Evolutionary conservation across 768 basidiomycete genomes (phyloP), one percentile per base, ranked within the genome.

Genomic region (Mycena amicta): DNA sequence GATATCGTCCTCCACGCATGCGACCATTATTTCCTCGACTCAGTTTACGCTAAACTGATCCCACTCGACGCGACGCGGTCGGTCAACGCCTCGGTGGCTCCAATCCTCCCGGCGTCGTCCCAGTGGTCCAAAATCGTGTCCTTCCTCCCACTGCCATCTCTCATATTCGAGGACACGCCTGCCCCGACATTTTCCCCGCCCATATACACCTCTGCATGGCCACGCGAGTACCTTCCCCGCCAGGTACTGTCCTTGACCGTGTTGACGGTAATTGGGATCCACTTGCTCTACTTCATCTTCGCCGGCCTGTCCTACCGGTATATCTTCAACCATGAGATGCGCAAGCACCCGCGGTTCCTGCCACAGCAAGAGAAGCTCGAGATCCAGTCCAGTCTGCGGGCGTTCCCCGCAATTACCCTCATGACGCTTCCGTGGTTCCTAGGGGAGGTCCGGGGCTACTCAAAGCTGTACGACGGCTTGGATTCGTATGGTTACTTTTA

Each of bases 301-400:
- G 95, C 94, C n/a, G 77, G 82, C 41, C 72, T 92, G 25, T 94
- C 93, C 3, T 99, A 93, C 75, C 74, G 74, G 43, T 87, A 81
- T 74, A 85, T 98, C 55, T 99, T 98, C 83, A 94, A 98, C 75
- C 90, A 90, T 68, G 90, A 89, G 22, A 97, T 90, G 93, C 95
- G 91, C 89, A 80, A 83, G 29, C 97, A 99, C 75, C 97, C 97
- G 0, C 84, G 92, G 28, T 99, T 95, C 76, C 78, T 97, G 45
- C 89, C 92, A 69, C 85, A 95, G 68, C 97, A 99, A 71, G 84
- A 92, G 63, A 82, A 75, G 62, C 71, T 80, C 20, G 97, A 99
- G 76, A 98, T 99, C 59, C 74, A 80, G 60, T 74, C 71, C 58
- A 91, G 89, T 59, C 56, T 97, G 50, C 77, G 80, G 43, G 87